Evolutionary conservation across 2,329 filamentous ascomycete genomes (phyloP).

Genomic region (Penicillium corylophilum): DNA sequence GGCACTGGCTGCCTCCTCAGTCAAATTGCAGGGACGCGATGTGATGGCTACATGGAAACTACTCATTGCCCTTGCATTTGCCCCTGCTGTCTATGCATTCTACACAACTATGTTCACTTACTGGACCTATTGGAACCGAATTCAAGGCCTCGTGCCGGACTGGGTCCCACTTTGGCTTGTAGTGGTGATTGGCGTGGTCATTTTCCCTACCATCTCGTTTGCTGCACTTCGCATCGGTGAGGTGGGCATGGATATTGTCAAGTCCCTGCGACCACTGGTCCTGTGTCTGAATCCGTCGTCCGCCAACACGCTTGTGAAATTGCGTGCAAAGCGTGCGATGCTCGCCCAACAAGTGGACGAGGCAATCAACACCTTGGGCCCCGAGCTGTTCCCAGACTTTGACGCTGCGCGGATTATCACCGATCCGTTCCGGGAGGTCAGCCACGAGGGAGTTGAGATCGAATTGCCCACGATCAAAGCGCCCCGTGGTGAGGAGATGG

Average conservation of each 20-base stretch:
- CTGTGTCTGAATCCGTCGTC: constrained; percentile 82
- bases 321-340: constrained; percentile 69
- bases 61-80: constrained; percentile 79
- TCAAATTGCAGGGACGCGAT: constrained; percentile 84
- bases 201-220: constrained; percentile 88
- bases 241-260: constrained; percentile 98
- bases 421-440: constrained; percentile 47
- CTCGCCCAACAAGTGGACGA: constrained; percentile 82
- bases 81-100: constrained; percentile 75
- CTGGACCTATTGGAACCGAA: constrained; percentile 77
- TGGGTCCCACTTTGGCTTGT: constrained; percentile 79
- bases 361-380: constrained; percentile 90
- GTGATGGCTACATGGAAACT: constrained; percentile 95
- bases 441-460: constrained; percentile 12
- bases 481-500: constrained; percentile 22
- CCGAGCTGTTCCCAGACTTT: constrained; percentile 97
- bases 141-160: constrained; percentile 76
- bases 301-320: constrained; percentile 76
- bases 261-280: constrained; percentile 84
- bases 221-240: constrained; percentile 92
- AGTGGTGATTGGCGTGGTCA: constrained; percentile 69
- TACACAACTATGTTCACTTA: constrained; percentile 74
- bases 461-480: constrained; percentile 24
- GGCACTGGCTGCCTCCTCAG: constrained; percentile 78
- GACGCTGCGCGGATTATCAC: constrained; percentile 69